Base-by-base conservation (phyloP, 192 early-diverging fungal species). In the Thoreauomyces humboldtii region DNA sequence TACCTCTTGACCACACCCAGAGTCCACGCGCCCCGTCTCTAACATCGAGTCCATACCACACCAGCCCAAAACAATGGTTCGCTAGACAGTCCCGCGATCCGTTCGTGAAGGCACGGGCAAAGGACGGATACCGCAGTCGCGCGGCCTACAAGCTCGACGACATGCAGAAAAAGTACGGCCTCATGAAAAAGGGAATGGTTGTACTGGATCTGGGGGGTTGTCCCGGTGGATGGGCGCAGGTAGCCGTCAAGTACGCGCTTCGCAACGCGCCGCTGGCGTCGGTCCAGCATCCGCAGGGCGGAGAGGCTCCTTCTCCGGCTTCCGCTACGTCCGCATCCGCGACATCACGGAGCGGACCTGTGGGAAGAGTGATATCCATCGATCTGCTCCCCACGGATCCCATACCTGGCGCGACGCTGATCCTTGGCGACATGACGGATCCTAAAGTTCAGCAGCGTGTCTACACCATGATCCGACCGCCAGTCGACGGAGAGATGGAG, bases 201-300 rank as follows among this genome's bases (percentile, higher is more conserved):
- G 66, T 77, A 60, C 46, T 78, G 79, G 25, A 78, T 83, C 55
- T 89, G 86, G 90, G 90, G 0, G 87, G 88, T 15, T 71, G 82
- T 15, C 91, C 91, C 0, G 91, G 91, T 44, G 87, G 90, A 2
- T 92, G 91, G 91, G 81, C 82, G 67, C 88, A 91, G 69, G 87
- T 90, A 22, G 70, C 81, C 12, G 73, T 25, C 15, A 33, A 67
- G 33, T 64, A 53, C 28, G 61, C 27, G n/a, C n/a, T n/a, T n/a
- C n/a, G n/a, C n/a, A n/a, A n/a, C n/a, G n/a, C n/a, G n/a, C n/a
- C n/a, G n/a, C n/a, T n/a, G n/a, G n/a, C n/a, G n/a, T n/a, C n/a
- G n/a, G n/a, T n/a, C n/a, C n/a, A n/a, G n/a, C n/a, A n/a, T n/a
- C n/a, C n/a, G n/a, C n/a, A n/a, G n/a, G n/a, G n/a, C n/a, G n/a